A percentile compares a stretch with the other conserved stretches of the same genome.
Conservation (phyloP, 371 early-diverging fungal species). For the Mucor sp. region DNA sequence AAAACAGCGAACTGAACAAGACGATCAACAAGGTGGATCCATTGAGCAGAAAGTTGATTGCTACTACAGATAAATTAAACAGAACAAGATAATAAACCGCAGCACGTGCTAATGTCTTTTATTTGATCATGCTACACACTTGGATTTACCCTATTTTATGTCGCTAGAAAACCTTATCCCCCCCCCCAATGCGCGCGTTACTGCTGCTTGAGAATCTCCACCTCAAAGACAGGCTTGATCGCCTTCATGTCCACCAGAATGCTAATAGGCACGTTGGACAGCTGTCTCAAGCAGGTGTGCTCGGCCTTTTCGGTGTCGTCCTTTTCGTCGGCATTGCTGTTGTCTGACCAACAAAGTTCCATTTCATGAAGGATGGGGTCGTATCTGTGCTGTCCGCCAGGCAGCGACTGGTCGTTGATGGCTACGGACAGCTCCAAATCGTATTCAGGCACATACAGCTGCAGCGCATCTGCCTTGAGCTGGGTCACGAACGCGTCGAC, state of each 20-base stretch:
- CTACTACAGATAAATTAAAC: conserved; percentile 51
- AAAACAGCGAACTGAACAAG: conserved; percentile 50
- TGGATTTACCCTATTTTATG: not conserved
- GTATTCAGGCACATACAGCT: conserved; percentile 21
- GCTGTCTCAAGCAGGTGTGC: conserved; percentile 1
- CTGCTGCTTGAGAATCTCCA: conserved; percentile 37
- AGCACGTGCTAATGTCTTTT: not conserved
- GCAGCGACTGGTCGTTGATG: conserved; percentile 11
- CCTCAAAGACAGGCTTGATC: conserved; percentile 23
- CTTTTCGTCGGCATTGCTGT: not conserved
- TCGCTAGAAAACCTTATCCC: not conserved
- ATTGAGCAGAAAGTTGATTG: conserved; percentile 39
- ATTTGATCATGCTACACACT: not conserved
- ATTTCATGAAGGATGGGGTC: conserved; percentile 10
- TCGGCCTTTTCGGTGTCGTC: not conserved
- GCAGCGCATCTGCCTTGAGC: conserved; percentile 2
- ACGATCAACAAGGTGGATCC: conserved; percentile 47
- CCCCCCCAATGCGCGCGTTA: not conserved
- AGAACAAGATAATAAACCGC: conserved; percentile 27
- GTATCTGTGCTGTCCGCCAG: conserved; percentile 7
- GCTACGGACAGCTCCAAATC: conserved; percentile 12
- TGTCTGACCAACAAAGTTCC: conserved; percentile 4
- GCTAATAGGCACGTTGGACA: conserved; percentile 12
- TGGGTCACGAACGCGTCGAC: conserved; percentile 11
- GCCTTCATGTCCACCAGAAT: conserved; percentile 30